Evolutionary conservation across 768 basidiomycete species (phyloP).

Genomic region (Brasilioporus rufonigricans): DNA sequence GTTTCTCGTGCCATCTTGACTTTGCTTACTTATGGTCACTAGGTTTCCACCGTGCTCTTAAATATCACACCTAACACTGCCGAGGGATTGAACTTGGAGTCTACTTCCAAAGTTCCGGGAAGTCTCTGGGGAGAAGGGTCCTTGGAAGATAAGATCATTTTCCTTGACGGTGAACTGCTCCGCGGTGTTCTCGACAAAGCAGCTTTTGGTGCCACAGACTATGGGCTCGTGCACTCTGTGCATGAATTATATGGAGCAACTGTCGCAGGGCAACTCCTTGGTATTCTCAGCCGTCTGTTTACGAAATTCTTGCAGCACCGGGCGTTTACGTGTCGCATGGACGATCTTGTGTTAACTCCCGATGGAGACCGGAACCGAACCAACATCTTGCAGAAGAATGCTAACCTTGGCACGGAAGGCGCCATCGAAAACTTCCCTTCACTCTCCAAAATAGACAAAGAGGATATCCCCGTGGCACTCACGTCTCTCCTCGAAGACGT

Average conservation of each 20-base stretch:
- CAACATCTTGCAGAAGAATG: slow-evolving; percentile 63
- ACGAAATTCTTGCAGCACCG: slow-evolving; percentile 97
- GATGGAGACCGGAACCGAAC: slow-evolving; percentile 71
- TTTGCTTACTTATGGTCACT: slow-evolving; percentile 2
- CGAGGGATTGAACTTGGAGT: slow-evolving; percentile 79
- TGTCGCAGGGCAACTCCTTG: slow-evolving; percentile 85
- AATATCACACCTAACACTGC: slow-evolving; percentile 85
- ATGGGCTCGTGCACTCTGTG: slow-evolving; percentile 94
- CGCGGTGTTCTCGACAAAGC: slow-evolving; percentile 96
- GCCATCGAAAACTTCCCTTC: slow-evolving; percentile 92
- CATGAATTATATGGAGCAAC: slow-evolving; percentile 94
- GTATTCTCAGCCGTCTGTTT: slow-evolving; percentile 89
- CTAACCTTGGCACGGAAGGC: slow-evolving; percentile 77
- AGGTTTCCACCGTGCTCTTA: slow-evolving; percentile 93
- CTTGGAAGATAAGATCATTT: slow-evolving; percentile 79
- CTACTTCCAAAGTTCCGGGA: slow-evolving; percentile 88
- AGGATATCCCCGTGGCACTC: slow-evolving; percentile 58
- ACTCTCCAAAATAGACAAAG: slow-evolving; percentile 46
- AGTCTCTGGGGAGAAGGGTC: slow-evolving; percentile 81
- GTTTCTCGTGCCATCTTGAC: not conserved
- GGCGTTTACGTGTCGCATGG: slow-evolving; percentile 98
- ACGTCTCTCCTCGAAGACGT: slow-evolving; percentile 82
- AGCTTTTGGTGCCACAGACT: slow-evolving; percentile 94
- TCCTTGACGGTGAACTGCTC: slow-evolving; percentile 91
- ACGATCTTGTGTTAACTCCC: slow-evolving; percentile 88